These are phyloP conservation scores for Diaporthe sp. DNA, from an alignment of 2,329 filamentous ascomycete genomes.

Conservation along the genomic window DNA sequence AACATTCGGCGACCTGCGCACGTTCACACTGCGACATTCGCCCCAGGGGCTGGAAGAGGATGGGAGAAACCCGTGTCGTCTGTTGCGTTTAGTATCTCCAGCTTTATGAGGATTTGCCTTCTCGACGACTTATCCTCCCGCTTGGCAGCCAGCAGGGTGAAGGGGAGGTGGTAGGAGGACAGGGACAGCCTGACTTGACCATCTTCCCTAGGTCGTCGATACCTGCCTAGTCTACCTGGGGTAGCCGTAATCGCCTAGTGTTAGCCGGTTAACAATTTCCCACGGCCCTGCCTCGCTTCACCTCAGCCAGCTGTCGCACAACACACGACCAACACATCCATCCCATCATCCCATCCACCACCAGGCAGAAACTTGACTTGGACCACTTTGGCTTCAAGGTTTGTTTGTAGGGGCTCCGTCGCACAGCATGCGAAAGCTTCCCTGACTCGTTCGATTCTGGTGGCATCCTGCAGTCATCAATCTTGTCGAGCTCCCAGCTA, in stretches of 20 bases:
- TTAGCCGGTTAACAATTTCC: constrained; percentile 10
- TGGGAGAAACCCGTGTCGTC: background rate
- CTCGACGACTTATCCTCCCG: background rate
- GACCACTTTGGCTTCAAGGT: constrained; percentile 8
- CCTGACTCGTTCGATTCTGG: constrained; percentile 21
- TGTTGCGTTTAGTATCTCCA: background rate
- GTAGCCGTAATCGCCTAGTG: background rate
- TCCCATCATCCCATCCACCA: background rate
- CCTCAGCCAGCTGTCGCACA: constrained; percentile 5
- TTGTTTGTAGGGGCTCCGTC: constrained; percentile 17
- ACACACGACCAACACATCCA: background rate
- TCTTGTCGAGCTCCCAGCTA: constrained; percentile 10
- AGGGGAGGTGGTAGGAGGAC: background rate
- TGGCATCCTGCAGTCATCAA: background rate
- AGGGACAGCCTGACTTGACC: background rate
- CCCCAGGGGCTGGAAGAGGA: background rate
- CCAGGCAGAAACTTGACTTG: background rate
- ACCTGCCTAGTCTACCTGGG: background rate
- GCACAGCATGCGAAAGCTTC: constrained; percentile 25
- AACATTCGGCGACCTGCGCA: constrained; percentile 12
- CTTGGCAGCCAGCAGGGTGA: background rate
- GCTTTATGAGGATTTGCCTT: background rate
- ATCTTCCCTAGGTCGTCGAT: background rate
- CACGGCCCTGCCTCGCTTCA: background rate
- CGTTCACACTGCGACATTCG: background rate